Evolutionary conservation across 2,329 filamentous ascomycete species (phyloP).

Genomic region (Aspergillus luchuensis): DNA sequence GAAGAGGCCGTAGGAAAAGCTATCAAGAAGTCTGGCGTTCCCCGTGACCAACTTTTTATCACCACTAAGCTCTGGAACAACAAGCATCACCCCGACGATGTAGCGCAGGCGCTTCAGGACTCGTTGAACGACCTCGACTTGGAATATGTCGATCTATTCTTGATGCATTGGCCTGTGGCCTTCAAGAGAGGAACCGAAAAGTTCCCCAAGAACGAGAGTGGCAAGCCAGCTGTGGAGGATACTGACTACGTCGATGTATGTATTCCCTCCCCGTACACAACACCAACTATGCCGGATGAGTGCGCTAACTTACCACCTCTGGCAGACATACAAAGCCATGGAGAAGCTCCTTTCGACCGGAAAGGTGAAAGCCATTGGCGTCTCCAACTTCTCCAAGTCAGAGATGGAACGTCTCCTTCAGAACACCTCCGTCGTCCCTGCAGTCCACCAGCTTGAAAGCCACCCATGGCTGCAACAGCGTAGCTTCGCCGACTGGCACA

Average conservation of each 20-base stretch:
- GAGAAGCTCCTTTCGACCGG: constrained; percentile 45
- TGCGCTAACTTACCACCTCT: neutral
- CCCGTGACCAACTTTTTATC: constrained; percentile 66
- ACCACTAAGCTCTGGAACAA: constrained; percentile 71
- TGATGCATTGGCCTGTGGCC: constrained; percentile 67
- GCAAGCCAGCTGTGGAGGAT: constrained; percentile 46
- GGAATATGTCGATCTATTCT: constrained; percentile 69
- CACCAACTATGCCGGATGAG: neutral
- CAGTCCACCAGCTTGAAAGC: constrained; percentile 55
- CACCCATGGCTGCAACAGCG: constrained; percentile 58
- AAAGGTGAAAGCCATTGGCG: constrained; percentile 54
- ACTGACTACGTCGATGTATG: constrained; percentile 53
- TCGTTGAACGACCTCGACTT: constrained; percentile 64
- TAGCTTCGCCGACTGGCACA: constrained; percentile 53
- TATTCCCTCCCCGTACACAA: neutral
- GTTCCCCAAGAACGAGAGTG: constrained; percentile 49
- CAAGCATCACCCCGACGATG: constrained; percentile 62
- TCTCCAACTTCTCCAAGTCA: constrained; percentile 55
- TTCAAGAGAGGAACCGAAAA: constrained; percentile 53
- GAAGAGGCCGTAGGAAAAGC: constrained; percentile 67
- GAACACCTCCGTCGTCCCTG: constrained; percentile 49
- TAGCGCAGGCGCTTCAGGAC: constrained; percentile 61
- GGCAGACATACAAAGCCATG: constrained; percentile 54
- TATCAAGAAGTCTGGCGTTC: constrained; percentile 64
- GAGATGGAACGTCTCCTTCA: constrained; percentile 53